Evolutionary conservation across 2,329 filamentous ascomycete genomes (phyloP).

Genomic region (Pestalotiopsis sp.): DNA sequence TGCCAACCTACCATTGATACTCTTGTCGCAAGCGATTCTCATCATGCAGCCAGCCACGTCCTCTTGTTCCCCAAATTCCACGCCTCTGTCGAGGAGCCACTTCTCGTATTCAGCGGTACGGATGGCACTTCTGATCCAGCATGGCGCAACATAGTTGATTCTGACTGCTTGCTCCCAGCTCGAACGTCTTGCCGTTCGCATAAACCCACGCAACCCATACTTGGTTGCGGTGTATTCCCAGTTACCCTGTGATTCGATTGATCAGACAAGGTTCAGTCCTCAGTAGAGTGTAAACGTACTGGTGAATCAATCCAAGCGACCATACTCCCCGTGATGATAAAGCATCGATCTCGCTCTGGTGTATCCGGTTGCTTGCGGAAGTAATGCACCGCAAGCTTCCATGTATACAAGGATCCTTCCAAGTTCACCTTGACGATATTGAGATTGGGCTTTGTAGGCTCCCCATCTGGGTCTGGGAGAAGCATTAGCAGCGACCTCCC

Average conservation of each 20-base stretch:
- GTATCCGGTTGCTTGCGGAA: slow-evolving; percentile 43
- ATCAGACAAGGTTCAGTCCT: background rate
- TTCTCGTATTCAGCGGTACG: slow-evolving; percentile 44
- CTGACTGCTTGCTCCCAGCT: slow-evolving; percentile 44
- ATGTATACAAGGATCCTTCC: slow-evolving; percentile 45
- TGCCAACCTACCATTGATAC: slow-evolving; percentile 29
- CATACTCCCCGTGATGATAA: slow-evolving; percentile 52
- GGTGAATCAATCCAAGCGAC: slow-evolving; percentile 49
- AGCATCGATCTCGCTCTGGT: slow-evolving; percentile 43
- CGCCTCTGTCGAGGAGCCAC: slow-evolving; percentile 38
- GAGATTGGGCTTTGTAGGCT: slow-evolving; percentile 40
- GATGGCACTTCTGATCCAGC: slow-evolving; percentile 40
- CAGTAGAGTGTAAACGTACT: slow-evolving; percentile 17
- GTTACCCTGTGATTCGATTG: slow-evolving; percentile 26
- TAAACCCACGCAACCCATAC: slow-evolving; percentile 45
- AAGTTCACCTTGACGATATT: slow-evolving; percentile 44
- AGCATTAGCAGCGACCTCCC: background rate
- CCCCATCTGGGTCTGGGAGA: slow-evolving; percentile 21
- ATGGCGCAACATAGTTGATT: slow-evolving; percentile 48
- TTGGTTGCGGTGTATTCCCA: slow-evolving; percentile 46
- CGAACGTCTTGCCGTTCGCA: slow-evolving; percentile 40
- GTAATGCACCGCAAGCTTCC: slow-evolving; percentile 49
- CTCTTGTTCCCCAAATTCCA: slow-evolving; percentile 40
- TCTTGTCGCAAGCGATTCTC: slow-evolving; percentile 33
- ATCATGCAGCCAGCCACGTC: slow-evolving; percentile 37